A percentile compares a stretch with the other conserved stretches of the same genome.
Evolutionary conservation across 1,284 basidiomycete genomes (phyloP).

Genomic region (Microbotryum saponariae): DNA sequence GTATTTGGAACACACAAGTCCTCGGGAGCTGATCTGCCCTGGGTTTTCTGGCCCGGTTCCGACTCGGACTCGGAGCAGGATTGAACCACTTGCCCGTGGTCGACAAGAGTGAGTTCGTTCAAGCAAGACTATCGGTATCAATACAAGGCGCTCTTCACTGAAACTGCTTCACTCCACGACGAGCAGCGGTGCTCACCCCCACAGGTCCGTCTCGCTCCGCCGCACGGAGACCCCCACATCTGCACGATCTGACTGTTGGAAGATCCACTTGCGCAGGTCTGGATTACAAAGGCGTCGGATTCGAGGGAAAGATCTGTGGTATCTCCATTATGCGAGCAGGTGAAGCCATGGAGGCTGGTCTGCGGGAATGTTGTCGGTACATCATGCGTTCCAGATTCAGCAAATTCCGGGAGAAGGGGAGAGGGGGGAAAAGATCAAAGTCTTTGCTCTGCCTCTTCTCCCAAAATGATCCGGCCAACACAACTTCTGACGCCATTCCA

Average conservation of each 20-base stretch:
- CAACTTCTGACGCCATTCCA: background rate
- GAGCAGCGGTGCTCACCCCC: slow-evolving; percentile 57
- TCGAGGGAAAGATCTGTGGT: slow-evolving; percentile 71
- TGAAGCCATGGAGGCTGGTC: slow-evolving; percentile 52
- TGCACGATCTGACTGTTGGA: background rate
- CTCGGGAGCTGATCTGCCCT: background rate
- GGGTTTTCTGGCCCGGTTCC: background rate
- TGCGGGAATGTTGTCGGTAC: slow-evolving; percentile 75
- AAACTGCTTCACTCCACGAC: no score
- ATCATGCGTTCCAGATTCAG: slow-evolving; percentile 23
- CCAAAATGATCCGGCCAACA: background rate
- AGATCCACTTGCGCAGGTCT: slow-evolving; percentile 50
- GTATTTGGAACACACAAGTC: slow-evolving; percentile 52
- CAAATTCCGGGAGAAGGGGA: background rate
- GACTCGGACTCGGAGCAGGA: slow-evolving; percentile 47
- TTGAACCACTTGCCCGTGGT: slow-evolving; percentile 91
- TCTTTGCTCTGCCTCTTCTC: background rate
- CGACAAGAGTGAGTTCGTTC: slow-evolving; percentile 50
- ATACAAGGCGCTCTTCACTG: background rate
- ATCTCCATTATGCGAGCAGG: slow-evolving; percentile 71
- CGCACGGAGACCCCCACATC: slow-evolving; percentile 15
- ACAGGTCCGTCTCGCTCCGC: slow-evolving; percentile 45
- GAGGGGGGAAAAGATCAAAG: no score
- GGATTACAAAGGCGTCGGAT: slow-evolving; percentile 76
- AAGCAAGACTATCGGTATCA: background rate